phyloP scores from a whole-genome alignment of 1,284 basidiomycete genomes.

The Cerioporus squamosus region DNA sequence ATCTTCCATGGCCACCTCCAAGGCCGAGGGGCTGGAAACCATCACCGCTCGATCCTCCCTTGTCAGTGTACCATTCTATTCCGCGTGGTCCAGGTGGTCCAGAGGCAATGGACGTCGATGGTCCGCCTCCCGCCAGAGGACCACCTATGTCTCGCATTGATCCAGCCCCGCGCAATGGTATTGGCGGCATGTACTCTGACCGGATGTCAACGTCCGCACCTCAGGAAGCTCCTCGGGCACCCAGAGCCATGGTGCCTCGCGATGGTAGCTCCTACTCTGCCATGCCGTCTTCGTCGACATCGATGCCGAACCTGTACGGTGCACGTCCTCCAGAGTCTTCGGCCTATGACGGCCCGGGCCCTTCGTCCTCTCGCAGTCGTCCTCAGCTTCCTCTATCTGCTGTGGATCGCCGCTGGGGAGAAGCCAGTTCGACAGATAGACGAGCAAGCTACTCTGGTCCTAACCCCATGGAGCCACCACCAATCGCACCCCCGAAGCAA shows the following conservation, averaged over 20 bases:
- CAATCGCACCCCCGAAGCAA: not conserved
- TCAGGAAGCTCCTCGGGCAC: slow-evolving; percentile 39
- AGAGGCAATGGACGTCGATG: slow-evolving; percentile 37
- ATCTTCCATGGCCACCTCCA: not conserved
- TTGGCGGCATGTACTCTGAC: slow-evolving; percentile 29
- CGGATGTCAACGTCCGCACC: slow-evolving; percentile 16
- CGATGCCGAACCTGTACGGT: slow-evolving; percentile 4
- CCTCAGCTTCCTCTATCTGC: not conserved
- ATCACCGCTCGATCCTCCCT: not conserved
- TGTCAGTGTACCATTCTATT: not conserved
- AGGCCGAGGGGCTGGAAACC: slow-evolving; percentile 11
- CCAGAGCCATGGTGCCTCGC: slow-evolving; percentile 42
- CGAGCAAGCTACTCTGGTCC: slow-evolving; percentile 7
- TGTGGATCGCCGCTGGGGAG: slow-evolving; percentile 12
- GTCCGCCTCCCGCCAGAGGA: slow-evolving; percentile 12
- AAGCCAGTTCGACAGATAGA: slow-evolving; percentile 1
- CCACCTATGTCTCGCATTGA: slow-evolving; percentile 2
- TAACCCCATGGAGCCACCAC: not conserved
- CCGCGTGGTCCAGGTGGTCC: slow-evolving; percentile 5
- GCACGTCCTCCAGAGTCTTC: not conserved
- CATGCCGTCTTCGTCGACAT: not conserved
- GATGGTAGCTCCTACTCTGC: slow-evolving; percentile 4
- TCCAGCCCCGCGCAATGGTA: slow-evolving; percentile 10
- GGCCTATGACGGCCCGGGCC: not conserved
- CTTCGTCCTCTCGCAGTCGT: not conserved